Base-by-base conservation (phyloP, 1,139 yeast genomes). In the Casaregolazyma lundiana region DNA sequence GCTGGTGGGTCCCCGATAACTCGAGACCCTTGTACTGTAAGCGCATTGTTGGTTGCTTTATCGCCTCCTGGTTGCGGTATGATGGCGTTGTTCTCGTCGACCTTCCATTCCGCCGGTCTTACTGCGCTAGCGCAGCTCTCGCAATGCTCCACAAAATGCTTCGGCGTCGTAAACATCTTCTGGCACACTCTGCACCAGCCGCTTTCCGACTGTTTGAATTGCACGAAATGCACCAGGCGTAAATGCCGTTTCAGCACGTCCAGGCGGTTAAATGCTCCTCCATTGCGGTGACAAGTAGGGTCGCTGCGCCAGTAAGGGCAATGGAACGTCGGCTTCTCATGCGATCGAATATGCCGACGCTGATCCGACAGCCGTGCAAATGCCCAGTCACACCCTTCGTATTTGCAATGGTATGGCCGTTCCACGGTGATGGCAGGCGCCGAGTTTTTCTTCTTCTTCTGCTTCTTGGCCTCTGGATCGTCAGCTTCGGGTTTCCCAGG, bases 191-290 rank as follows among this genome's bases (percentile, higher is more conserved):
- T 65, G 61, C 88, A 81, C 80, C 81, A 77, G 4, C 88, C 88
- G 2, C 78, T 71, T 41, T 78, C 84, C 9, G 71, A 69, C 49
- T 66, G 58, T 47, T 64, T 63, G 50, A 64, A 60, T 49, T 59
- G 78, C 22, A 78, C 80, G 58, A 71, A 80, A 63, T 84, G 90
- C 21, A 83, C 85, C 44, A 83, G 68, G 48, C 76, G 72, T 48
- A 84, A 67, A 61, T 84, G 90, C 44, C 90, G 71, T 54, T 82
- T 83, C 51, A 83, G 66, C 26, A 83, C 89, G 56, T 84, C 90
- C 48, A 81, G 66, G 44, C 90, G 68, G 56, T 78, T 79, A 63
- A 84, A 84, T 0, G 84, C 76, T 3, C 89, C 89, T 9, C 84
- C 85, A 52, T 81, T 81, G 44, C 83, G 71, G 60, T 82, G 90